Conservation (phyloP, 371 early-diverging fungal genomes). For the Chytridiales sp. region DNA sequence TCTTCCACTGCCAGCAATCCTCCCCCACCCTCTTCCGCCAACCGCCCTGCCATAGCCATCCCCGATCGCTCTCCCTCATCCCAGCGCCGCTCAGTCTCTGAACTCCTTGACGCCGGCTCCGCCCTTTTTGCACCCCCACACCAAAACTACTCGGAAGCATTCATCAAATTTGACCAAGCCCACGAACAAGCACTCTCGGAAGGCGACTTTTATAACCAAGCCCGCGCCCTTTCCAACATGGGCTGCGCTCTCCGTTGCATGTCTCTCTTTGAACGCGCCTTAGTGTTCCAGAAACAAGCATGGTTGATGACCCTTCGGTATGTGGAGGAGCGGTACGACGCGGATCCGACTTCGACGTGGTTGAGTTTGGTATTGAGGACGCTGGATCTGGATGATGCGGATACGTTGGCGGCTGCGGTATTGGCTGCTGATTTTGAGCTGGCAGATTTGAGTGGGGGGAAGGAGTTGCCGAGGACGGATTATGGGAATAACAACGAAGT, state of each 20-base stretch:
- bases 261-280: neutral
- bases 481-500: constrained; percentile 5
- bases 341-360: constrained; percentile 34
- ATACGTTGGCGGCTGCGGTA: constrained; percentile 13
- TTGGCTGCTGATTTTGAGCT: neutral
- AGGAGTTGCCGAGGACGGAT: constrained; percentile 7
- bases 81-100: no score
- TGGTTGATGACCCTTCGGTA: constrained; percentile 34
- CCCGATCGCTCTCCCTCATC: no score
- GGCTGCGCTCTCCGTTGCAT: neutral
- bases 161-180: neutral
- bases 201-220: neutral
- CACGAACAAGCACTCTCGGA: neutral
- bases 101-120: neutral
- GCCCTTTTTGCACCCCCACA: neutral
- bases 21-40: no score
- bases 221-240: constrained; percentile 3
- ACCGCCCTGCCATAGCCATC: no score
- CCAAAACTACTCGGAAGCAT: neutral
- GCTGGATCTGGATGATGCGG: constrained; percentile 32
- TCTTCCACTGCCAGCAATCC: no score
- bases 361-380: constrained; percentile 38
- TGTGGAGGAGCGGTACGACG: constrained; percentile 24
- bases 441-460: constrained; percentile 2
- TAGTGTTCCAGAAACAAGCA: constrained; percentile 21